A percentile compares a stretch with the other conserved stretches of the same genome.
Evolutionary conservation across 2,329 filamentous ascomycete genomes (phyloP).

Genomic region (Fusarium subtropicale): DNA sequence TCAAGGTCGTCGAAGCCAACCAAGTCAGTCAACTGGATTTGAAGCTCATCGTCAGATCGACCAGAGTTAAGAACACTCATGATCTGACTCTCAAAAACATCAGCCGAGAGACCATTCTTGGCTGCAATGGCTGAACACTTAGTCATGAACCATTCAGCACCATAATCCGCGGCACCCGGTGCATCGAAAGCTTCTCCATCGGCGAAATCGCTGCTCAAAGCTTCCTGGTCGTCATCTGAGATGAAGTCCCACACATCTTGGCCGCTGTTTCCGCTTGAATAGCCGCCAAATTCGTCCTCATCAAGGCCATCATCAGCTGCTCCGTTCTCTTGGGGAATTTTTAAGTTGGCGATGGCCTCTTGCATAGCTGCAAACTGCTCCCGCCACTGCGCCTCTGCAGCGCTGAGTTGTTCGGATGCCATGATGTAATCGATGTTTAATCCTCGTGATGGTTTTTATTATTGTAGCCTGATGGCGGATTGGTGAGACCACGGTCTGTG

Average conservation of each 20-base stretch:
- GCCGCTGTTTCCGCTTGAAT: slow-evolving; percentile 69
- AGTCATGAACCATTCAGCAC: slow-evolving; percentile 75
- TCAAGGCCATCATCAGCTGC: slow-evolving; percentile 63
- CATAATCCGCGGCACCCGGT: slow-evolving; percentile 56
- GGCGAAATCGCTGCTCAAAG: slow-evolving; percentile 73
- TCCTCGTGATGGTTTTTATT: neutral
- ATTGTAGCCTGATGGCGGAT: neutral
- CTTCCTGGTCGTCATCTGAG: slow-evolving; percentile 76
- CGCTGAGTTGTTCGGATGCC: slow-evolving; percentile 52
- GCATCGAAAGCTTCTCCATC: slow-evolving; percentile 54
- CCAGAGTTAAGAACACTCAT: slow-evolving; percentile 76
- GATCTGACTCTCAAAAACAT: slow-evolving; percentile 82
- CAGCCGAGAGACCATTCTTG: slow-evolving; percentile 74
- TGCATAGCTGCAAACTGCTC: slow-evolving; percentile 88
- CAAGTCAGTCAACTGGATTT: slow-evolving; percentile 88
- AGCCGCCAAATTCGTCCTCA: slow-evolving; percentile 71
- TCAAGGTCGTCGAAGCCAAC: slow-evolving; percentile 95
- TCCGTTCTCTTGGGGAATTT: slow-evolving; percentile 56
- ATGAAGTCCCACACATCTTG: slow-evolving; percentile 96
- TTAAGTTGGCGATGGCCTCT: slow-evolving; percentile 80
- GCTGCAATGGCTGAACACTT: slow-evolving; percentile 76
- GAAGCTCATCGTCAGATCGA: slow-evolving; percentile 84
- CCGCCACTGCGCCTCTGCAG: slow-evolving; percentile 77
- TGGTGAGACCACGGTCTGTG: neutral
- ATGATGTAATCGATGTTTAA: slow-evolving; percentile 44